Conservation (phyloP, 305 asterid species). For the Fraxinus greggii region DNA sequence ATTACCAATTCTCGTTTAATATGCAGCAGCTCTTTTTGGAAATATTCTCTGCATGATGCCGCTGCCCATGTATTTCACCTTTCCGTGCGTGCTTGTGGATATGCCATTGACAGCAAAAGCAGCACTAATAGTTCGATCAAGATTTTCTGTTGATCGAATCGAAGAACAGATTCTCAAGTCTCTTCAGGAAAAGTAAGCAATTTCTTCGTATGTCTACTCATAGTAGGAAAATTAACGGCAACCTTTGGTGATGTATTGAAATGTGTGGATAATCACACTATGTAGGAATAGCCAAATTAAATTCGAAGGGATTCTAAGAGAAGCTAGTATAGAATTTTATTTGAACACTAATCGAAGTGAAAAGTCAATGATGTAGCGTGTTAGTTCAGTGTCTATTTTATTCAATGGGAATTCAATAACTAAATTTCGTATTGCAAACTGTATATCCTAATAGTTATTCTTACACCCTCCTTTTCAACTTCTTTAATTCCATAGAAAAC, state of each 20-base stretch:
- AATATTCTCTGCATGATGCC: constrained; percentile 90
- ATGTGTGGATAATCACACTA: constrained; percentile 13
- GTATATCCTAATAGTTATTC: not conserved
- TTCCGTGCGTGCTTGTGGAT: constrained; percentile 73
- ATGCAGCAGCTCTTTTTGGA: constrained; percentile 79
- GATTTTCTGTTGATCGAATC: constrained; percentile 62
- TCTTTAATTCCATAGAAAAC: not conserved
- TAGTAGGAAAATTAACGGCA: not conserved
- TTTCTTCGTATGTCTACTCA: constrained; percentile 17
- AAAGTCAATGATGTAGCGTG: constrained; percentile 24
- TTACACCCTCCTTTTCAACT: not conserved
- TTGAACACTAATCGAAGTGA: constrained; percentile 13
- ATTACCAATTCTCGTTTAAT: constrained; percentile 4
- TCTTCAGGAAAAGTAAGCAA: constrained; percentile 15
- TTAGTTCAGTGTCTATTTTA: constrained; percentile 4
- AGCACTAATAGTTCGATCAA: constrained; percentile 44
- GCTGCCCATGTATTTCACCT: constrained; percentile 89
- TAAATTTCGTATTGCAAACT: not conserved
- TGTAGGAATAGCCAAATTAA: constrained; percentile 17
- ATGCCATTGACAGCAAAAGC: constrained; percentile 57
- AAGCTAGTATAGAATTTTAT: constrained; percentile 17
- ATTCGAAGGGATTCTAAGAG: constrained; percentile 1
- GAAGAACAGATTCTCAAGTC: constrained; percentile 54
- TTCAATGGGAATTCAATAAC: not conserved
- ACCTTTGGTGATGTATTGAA: not conserved